Percentiles rank a stretch among this genome's conserved stretches.
Evolutionary conservation across 1,284 basidiomycete species (phyloP).

Genomic region (Marasmius tenuissimus): DNA sequence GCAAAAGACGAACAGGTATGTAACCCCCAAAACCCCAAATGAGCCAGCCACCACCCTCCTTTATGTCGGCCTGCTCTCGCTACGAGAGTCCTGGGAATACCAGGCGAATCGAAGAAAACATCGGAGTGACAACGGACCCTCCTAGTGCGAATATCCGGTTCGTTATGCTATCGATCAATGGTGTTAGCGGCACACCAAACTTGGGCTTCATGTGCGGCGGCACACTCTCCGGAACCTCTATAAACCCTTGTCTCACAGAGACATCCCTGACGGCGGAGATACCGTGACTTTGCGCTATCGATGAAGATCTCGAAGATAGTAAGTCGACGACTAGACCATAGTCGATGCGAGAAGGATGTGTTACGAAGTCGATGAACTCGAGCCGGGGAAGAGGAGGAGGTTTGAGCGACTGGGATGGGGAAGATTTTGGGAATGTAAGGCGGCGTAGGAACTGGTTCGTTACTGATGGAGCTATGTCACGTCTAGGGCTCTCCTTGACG

Average conservation of each 20-base stretch:
- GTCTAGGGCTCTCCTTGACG: neutral
- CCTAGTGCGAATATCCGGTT: slow-evolving; percentile 1
- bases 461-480: neutral
- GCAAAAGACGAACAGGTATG: too few species aligned
- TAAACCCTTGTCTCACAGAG: neutral
- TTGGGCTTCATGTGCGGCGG: neutral
- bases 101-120: neutral
- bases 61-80: too few species aligned
- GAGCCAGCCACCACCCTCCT: too few species aligned
- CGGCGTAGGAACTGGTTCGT: neutral
- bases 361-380: neutral
- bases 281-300: neutral
- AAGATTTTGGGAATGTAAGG: neutral
- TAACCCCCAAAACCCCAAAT: too few species aligned
- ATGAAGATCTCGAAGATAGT: neutral
- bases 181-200: neutral
- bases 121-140: neutral
- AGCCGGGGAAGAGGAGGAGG: neutral
- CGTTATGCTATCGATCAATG: neutral
- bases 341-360: neutral
- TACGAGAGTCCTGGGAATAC: neutral
- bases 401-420: neutral
- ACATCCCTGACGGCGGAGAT: neutral
- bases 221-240: neutral
- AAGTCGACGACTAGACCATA: slow-evolving; percentile 3